Evolutionary conservation across 179 eudicot species (phyloP).

Genomic region (Amaranthus tricolor): DNA sequence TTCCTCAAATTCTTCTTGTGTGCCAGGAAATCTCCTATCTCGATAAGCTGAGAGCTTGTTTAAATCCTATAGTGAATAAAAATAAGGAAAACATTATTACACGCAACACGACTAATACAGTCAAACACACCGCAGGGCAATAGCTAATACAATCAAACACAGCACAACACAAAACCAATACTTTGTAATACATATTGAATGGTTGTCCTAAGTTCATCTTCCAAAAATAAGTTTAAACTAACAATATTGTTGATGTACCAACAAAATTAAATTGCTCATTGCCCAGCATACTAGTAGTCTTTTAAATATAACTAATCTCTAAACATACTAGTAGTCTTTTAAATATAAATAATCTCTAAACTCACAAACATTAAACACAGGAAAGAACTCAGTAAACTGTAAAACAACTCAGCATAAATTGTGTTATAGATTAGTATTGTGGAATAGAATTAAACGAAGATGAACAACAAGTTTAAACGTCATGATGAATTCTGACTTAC

Average conservation of each 20-base stretch:
- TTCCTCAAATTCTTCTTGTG: constrained; percentile 40
- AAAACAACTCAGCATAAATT: neutral
- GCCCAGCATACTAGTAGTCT: neutral
- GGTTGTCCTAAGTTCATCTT: neutral
- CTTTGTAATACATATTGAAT: neutral
- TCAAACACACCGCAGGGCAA: neutral
- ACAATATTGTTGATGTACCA: neutral
- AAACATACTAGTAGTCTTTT: neutral
- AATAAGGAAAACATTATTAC: neutral
- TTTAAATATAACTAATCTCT: neutral
- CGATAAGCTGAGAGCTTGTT: constrained; percentile 39
- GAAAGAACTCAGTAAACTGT: neutral
- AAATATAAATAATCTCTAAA: neutral
- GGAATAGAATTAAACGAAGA: neutral
- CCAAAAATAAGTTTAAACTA: neutral
- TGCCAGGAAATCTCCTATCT: constrained; percentile 37
- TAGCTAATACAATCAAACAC: no score
- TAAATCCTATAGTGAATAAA: constrained; percentile 24
- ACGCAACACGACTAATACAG: neutral
- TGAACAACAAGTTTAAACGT: neutral
- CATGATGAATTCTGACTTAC: no score
- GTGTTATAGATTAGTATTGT: neutral
- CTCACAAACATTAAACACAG: neutral
- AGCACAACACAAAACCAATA: neutral
- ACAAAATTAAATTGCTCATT: no score